These are phyloP conservation scores for Periglandula ipomoeae DNA, from an alignment of 2,329 filamentous ascomycete species.

Conservation along the genomic window DNA sequence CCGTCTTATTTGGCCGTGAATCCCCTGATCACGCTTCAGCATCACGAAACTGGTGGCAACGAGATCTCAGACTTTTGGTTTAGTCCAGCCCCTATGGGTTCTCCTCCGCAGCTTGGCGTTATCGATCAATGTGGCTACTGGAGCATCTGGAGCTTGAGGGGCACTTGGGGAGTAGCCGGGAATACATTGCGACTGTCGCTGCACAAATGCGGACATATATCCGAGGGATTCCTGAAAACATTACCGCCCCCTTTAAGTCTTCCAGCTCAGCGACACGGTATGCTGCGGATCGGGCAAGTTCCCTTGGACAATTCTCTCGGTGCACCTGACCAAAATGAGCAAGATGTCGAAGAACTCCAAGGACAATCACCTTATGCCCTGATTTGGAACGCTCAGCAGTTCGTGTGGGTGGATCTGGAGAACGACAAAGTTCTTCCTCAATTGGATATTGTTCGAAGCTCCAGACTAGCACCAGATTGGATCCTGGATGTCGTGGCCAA, in stretches of 20 bases:
- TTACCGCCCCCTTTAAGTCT: constrained; percentile 22
- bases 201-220: constrained; percentile 34
- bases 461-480: constrained; percentile 20
- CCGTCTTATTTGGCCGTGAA: constrained; percentile 47
- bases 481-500: constrained; percentile 49
- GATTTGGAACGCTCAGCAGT: constrained; percentile 27
- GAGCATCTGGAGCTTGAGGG: constrained; percentile 55
- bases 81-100: constrained; percentile 37
- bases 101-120: constrained; percentile 54
- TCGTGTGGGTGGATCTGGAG: constrained; percentile 28
- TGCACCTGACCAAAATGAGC: constrained; percentile 8
- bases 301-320: constrained; percentile 15
- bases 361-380: constrained; percentile 17
- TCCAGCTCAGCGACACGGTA: constrained; percentile 29
- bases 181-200: constrained; percentile 24
- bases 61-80: constrained; percentile 56
- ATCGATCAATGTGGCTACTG: constrained; percentile 58
- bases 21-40: constrained; percentile 42
- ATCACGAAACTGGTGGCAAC: constrained; percentile 41
- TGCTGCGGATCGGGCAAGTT: constrained; percentile 31
- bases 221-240: constrained; percentile 25
- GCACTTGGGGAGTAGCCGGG: constrained; percentile 24
- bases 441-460: constrained; percentile 17
- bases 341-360: neutral
- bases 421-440: constrained; percentile 19